Percentiles rank a stretch among this genome's conserved stretches.
Evolutionary conservation across 768 basidiomycete species (phyloP).

Genomic region (Podaxis pistillaris): DNA sequence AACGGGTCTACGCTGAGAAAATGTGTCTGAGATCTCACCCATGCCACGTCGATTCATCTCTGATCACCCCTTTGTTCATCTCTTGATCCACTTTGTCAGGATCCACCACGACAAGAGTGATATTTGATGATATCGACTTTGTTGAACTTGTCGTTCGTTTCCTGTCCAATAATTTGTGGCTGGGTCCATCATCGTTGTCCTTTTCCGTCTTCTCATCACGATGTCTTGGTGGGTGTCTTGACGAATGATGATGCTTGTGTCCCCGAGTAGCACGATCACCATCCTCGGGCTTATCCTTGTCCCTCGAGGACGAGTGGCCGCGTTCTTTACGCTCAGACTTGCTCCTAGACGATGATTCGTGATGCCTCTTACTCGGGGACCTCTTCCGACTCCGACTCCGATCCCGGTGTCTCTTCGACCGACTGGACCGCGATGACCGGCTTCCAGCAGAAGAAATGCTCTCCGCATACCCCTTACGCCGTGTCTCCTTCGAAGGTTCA

Average conservation of each 20-base stretch:
- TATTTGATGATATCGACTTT: slow-evolving; percentile 22
- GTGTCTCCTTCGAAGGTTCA: slow-evolving; percentile 15
- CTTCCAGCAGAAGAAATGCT: slow-evolving; percentile 27
- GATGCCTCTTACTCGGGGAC: slow-evolving; percentile 6
- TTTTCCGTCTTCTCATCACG: slow-evolving; percentile 18
- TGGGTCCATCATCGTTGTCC: slow-evolving; percentile 21
- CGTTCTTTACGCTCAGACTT: slow-evolving; percentile 13
- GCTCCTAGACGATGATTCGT: slow-evolving; percentile 12
- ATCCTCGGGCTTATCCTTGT: slow-evolving; percentile 19
- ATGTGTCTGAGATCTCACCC: slow-evolving; percentile 29
- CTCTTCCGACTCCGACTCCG: slow-evolving; percentile 7
- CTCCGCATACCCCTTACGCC: slow-evolving; percentile 19
- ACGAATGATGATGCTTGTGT: slow-evolving; percentile 2
- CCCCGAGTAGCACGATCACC: slow-evolving; percentile 16
- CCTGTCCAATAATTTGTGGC: slow-evolving; percentile 9
- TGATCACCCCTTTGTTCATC: not conserved
- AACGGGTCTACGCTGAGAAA: not conserved
- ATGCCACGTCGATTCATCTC: slow-evolving; percentile 34
- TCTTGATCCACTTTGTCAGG: slow-evolving; percentile 25
- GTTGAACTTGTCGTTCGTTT: slow-evolving; percentile 16
- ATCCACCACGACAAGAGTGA: slow-evolving; percentile 39
- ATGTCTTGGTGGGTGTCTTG: slow-evolving; percentile 7
- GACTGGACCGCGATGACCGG: slow-evolving; percentile 28
- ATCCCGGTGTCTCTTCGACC: slow-evolving; percentile 20
- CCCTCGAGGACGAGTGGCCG: slow-evolving; percentile 14